Conservation (phyloP, 768 basidiomycete species). For the Hysterangium stoloniferum region DNA sequence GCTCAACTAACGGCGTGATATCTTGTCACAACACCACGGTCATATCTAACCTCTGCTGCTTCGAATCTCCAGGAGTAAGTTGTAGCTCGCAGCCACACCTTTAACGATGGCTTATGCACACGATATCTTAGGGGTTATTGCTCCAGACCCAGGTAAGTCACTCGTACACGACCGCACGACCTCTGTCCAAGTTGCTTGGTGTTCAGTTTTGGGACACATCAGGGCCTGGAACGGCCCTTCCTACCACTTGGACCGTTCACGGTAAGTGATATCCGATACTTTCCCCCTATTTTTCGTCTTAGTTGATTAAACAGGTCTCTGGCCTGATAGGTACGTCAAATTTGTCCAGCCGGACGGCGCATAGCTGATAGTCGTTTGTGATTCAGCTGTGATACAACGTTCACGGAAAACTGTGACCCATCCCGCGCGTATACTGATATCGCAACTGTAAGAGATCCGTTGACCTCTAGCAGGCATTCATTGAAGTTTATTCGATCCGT, state of each 20-base stretch:
- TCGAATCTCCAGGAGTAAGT: conserved; percentile 8
- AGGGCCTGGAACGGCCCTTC: conserved; percentile 3
- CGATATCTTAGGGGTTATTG: conserved; percentile 4
- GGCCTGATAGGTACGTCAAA: conserved; percentile 6
- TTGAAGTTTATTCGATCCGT: not conserved
- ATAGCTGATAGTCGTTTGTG: too few species aligned
- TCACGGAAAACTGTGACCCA: conserved; percentile 29
- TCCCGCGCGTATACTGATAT: conserved; percentile 41
- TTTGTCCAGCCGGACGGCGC: too few species aligned
- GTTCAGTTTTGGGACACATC: conserved; percentile 8
- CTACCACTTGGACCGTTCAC: conserved; percentile 7
- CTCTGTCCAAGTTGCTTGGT: not conserved
- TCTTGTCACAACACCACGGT: conserved; percentile 10
- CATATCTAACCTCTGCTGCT: conserved; percentile 4
- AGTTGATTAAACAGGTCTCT: not conserved
- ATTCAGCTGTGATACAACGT: conserved; percentile 46
- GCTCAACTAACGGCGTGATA: not conserved
- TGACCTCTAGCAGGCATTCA: not conserved
- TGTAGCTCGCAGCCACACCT: not conserved
- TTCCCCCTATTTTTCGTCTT: not conserved
- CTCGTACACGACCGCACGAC: not conserved
- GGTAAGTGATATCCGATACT: not conserved
- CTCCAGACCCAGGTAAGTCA: conserved; percentile 6
- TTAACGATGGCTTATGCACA: not conserved
- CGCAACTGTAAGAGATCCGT: conserved; percentile 25